Evolutionary conservation across 768 basidiomycete species (phyloP).

Genomic region (Dioszegia aurantiaca): DNA sequence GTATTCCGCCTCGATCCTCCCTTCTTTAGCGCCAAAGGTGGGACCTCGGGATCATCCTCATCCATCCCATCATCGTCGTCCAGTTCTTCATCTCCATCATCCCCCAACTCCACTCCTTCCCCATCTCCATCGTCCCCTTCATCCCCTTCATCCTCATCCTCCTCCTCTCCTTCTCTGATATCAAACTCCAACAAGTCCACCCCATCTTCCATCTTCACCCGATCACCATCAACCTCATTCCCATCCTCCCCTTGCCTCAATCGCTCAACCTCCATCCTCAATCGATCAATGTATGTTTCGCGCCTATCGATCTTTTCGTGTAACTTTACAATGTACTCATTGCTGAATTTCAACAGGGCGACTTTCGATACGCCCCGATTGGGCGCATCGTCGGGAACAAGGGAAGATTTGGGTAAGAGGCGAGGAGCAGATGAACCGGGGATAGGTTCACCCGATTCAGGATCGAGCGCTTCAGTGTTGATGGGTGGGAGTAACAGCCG

Average conservation of each 20-base stretch:
- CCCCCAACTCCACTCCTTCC: slow-evolving; percentile 21
- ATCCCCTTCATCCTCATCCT: slow-evolving; percentile 24
- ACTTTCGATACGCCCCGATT: slow-evolving; percentile 93
- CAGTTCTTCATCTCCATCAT: slow-evolving; percentile 50
- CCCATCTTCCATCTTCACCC: slow-evolving; percentile 55
- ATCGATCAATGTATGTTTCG: slow-evolving; percentile 68
- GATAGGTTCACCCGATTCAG: slow-evolving; percentile 68
- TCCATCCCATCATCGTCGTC: slow-evolving; percentile 51
- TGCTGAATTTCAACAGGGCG: slow-evolving; percentile 83
- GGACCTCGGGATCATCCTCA: slow-evolving; percentile 49
- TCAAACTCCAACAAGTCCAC: slow-evolving; percentile 51
- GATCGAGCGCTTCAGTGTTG: slow-evolving; percentile 65
- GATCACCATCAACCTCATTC: slow-evolving; percentile 41
- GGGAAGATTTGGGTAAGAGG: slow-evolving; percentile 67
- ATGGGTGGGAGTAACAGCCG: slow-evolving; percentile 77
- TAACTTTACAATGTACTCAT: slow-evolving; percentile 77
- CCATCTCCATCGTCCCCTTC: slow-evolving; percentile 24
- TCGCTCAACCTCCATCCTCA: slow-evolving; percentile 67
- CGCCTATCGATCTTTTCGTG: slow-evolving; percentile 73
- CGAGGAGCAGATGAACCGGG: slow-evolving; percentile 87
- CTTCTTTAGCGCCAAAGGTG: background rate
- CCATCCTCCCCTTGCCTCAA: slow-evolving; percentile 51
- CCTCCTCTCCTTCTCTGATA: slow-evolving; percentile 54
- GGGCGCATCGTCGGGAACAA: slow-evolving; percentile 77
- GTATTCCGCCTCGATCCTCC: background rate